These are phyloP conservation scores for Solidago caesia DNA, from an alignment of 129 eudicot genomes.

Conservation along the genomic window DNA sequence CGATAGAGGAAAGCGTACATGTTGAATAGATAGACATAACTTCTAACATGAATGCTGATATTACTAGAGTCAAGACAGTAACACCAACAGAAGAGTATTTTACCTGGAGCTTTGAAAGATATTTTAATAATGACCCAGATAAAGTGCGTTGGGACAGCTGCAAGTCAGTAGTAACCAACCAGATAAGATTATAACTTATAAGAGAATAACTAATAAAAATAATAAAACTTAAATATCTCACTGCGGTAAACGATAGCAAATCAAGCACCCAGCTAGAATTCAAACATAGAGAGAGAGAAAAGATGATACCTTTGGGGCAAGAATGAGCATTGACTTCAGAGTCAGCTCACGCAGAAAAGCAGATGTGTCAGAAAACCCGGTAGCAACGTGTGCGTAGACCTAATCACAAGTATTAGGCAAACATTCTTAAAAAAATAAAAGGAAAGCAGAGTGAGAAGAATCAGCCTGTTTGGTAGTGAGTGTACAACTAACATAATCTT, in stretches of 20 bases:
- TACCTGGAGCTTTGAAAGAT: slow-evolving; percentile 97
- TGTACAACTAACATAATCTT: neutral
- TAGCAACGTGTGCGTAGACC: slow-evolving; percentile 95
- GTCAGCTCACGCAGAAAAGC: slow-evolving; percentile 94
- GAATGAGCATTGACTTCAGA: slow-evolving; percentile 95
- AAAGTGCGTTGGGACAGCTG: slow-evolving; percentile 95
- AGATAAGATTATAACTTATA: neutral
- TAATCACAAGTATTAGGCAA: slow-evolving; percentile 29
- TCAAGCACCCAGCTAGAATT: slow-evolving; percentile 12
- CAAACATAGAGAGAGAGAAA: slow-evolving; percentile 25
- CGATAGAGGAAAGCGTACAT: neutral
- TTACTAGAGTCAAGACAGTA: neutral
- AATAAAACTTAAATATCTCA: neutral
- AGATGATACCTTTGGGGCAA: slow-evolving; percentile 84
- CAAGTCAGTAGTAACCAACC: slow-evolving; percentile 31
- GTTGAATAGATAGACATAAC: slow-evolving; percentile 3
- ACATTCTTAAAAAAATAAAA: slow-evolving; percentile 1
- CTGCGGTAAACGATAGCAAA: neutral
- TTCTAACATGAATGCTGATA: slow-evolving; percentile 19
- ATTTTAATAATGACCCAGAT: slow-evolving; percentile 86
- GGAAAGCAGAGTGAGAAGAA: slow-evolving; percentile 1
- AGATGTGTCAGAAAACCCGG: slow-evolving; percentile 92
- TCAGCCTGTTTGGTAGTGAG: slow-evolving; percentile 12
- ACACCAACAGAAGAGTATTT: slow-evolving; percentile 12
- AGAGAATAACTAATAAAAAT: slow-evolving; percentile 6